Base-by-base conservation (phyloP, 148 eudicot genomes). In the Pharnaceum exiguum region DNA sequence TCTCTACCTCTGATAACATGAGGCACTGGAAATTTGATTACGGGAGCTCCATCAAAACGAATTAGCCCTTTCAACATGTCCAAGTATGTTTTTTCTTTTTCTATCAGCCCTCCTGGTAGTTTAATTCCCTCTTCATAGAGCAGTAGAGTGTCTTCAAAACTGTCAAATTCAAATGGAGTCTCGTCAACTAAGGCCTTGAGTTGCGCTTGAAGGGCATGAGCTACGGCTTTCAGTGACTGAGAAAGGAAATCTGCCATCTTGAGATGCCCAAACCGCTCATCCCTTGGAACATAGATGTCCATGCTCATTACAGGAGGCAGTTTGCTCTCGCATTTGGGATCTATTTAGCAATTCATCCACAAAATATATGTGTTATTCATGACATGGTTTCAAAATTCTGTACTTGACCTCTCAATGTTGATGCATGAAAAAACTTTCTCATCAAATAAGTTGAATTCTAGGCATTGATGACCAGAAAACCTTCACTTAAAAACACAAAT, bases 1-100 rank as follows among this genome's bases (percentile, higher is more conserved):
- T n/a, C n/a, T n/a, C n/a, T 55, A 86, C 94, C 82, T 83, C 74
- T 75, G 63, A 86, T 69, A 24, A 80, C 86, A 54, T 74, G 75
- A 45, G 95, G 95, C 59, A 70, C 19, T 39, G 95, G 95, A 26
- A 86, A 78, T 47, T 75, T 75, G 42, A 74, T 73, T n/a, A 70
- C 40, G 12, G 51, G 57, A 53, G 78, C 89, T 24, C 86, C 89
- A 50, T 86, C 95, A 1, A 74, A 68, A 2, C 89, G 81, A 31
- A 65, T 5, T 10, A 83, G 73, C 60, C 83, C 89, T 66, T 64
- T 80, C 19, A 86, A 51, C 75, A 80, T 21, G 68, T 82, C 89
- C 86, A 36, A 55, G 13, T 26, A 25, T n/a, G 12, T 55, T 13
- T 21, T 4, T 11, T 55, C 46, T 36, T 36, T 55, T 8, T 15